Evolutionary conservation across 176 grass and related monocot genomes (phyloP).

Genomic region (Triticum turgidum): DNA sequence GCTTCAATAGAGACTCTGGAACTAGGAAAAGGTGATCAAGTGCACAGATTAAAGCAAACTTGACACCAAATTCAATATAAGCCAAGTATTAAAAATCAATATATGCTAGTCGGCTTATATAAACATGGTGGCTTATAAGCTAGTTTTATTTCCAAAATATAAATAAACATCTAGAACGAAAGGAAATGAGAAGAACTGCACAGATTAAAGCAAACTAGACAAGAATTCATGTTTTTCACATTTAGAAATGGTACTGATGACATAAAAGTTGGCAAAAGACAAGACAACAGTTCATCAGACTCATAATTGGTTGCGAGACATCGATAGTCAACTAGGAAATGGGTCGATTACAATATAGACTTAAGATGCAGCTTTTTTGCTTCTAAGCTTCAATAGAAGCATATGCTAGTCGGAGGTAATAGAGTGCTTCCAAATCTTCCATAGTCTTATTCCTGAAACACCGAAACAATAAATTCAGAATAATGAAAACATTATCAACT

Average conservation of each 20-base stretch:
- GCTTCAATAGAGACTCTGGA: not conserved
- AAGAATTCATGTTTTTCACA: not conserved
- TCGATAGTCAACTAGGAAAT: not conserved
- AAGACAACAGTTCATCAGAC: not conserved
- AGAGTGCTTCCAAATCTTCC: conserved; percentile 27
- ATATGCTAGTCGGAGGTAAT: conserved; percentile 37
- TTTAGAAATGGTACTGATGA: not conserved
- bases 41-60: not conserved
- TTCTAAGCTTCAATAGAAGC: conserved; percentile 33
- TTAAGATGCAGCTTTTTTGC: conserved; percentile 40
- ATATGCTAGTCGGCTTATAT: too few species aligned
- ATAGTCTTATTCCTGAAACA: conserved; percentile 50
- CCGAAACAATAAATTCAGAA: not conserved
- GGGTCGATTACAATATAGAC: conserved; percentile 18
- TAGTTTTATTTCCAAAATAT: not conserved
- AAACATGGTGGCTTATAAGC: not conserved
- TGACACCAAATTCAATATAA: too few species aligned
- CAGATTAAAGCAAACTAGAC: not conserved
- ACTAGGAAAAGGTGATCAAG: not conserved
- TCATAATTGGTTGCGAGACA: conserved; percentile 12
- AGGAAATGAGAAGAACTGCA: not conserved
- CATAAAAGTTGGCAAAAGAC: not conserved
- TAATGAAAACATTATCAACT: not conserved
- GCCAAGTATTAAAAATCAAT: too few species aligned
- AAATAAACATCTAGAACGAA: not conserved